Evolutionary conservation across 148 eudicot genomes (phyloP).

Genomic region (Talinum fruticosum): DNA sequence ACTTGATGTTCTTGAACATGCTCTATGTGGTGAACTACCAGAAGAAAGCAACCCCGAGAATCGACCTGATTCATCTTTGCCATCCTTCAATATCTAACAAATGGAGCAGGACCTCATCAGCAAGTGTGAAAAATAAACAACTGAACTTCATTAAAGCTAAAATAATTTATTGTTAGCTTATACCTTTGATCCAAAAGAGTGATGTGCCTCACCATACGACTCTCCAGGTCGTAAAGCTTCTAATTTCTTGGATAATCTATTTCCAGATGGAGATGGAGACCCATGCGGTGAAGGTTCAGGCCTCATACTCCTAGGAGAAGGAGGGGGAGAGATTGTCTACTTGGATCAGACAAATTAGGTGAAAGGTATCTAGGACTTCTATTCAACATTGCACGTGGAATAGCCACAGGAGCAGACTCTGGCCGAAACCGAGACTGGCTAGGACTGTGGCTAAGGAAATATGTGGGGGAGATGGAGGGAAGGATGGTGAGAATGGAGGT

Average conservation of each 20-base stretch:
- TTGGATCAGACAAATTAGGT: constrained; percentile 90
- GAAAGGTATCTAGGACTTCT: constrained; percentile 75
- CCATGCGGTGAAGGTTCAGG: constrained; percentile 63
- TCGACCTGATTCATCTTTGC: constrained; percentile 82
- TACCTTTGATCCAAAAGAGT: constrained; percentile 69
- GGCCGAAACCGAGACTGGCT: constrained; percentile 49
- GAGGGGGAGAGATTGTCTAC: constrained; percentile 75
- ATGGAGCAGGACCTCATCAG: constrained; percentile 20
- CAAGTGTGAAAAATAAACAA: constrained; percentile 9
- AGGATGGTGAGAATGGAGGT: constrained; percentile 90
- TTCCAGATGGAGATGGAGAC: constrained; percentile 69
- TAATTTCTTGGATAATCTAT: constrained; percentile 52
- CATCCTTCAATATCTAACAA: constrained; percentile 62
- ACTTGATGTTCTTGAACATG: constrained; percentile 85
- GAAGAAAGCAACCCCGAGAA: constrained; percentile 89
- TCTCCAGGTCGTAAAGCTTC: constrained; percentile 60
- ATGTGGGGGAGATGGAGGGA: constrained; percentile 71
- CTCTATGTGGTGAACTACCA: constrained; percentile 82
- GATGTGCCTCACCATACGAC: constrained; percentile 36
- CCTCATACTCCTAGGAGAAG: constrained; percentile 62
- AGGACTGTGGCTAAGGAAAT: constrained; percentile 48
- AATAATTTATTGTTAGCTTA: background rate
- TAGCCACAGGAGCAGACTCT: constrained; percentile 82
- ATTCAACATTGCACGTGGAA: constrained; percentile 75
- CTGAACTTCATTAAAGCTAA: constrained; percentile 9